phyloP scores from a whole-genome alignment of 202 grass and related monocot species.

The Hordeum pubiflorum region DNA sequence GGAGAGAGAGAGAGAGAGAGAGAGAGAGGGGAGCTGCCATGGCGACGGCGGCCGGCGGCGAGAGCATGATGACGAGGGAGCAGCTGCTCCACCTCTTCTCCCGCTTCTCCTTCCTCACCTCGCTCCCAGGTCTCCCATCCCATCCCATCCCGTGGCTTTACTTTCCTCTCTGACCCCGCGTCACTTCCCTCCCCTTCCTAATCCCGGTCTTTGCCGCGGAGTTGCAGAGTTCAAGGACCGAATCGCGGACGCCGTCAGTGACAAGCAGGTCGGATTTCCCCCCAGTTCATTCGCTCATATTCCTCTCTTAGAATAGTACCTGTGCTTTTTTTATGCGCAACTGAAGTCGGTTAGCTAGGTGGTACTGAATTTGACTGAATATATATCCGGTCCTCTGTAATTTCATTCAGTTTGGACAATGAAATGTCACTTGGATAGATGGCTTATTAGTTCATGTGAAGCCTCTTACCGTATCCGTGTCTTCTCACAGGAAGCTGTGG shows the following conservation, averaged over 20 bases:
- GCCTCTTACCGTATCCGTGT: neutral
- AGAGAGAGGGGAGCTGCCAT: neutral
- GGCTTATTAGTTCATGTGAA: neutral
- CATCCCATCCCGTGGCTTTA: neutral
- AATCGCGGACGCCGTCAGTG: conserved; percentile 54
- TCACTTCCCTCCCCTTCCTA: neutral
- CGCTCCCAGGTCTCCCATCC: conserved; percentile 41
- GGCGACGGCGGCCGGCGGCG: conserved; percentile 17
- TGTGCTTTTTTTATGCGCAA: neutral
- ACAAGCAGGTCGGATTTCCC: conserved; percentile 38
- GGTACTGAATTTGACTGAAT: neutral
- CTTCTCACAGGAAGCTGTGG: conserved; percentile 57
- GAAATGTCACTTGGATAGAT: neutral
- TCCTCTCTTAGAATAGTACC: neutral
- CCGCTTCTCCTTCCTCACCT: conserved; percentile 59
- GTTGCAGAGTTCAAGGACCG: conserved; percentile 46
- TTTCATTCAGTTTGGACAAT: neutral
- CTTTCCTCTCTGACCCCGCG: neutral
- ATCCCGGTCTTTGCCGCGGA: neutral
- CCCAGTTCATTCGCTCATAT: too few relatives aligned
- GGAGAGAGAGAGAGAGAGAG: too few relatives aligned
- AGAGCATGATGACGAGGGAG: conserved; percentile 45
- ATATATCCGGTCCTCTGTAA: neutral
- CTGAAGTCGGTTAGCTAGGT: neutral
- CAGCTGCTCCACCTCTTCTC: conserved; percentile 63